Base-by-base conservation (phyloP, 495 filamentous ascomycete genomes). In the Chaetomium tenue region DNA sequence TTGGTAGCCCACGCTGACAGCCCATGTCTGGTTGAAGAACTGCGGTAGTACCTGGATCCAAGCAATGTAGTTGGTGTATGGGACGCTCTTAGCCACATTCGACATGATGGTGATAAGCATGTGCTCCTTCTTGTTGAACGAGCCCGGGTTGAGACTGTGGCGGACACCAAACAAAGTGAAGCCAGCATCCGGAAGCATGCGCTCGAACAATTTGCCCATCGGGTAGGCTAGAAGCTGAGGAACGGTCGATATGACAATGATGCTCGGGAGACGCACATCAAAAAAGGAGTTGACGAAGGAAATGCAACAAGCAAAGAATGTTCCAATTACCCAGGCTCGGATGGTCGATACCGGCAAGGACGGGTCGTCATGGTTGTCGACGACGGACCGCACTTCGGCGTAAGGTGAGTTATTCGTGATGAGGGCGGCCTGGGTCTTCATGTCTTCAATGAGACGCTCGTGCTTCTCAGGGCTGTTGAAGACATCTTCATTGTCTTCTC, bases 101-200 rank as follows among this genome's bases (percentile, higher is more conserved):
- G 78, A 70, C 76, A 80, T 79, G 71, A 80, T 77, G 61, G 78
- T 78, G 67, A 83, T 81, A 30, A 84, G 67, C 72, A 81, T 81
- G 67, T 84, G 81, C 59, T 84, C 81, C 63, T 84, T 84, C 44
- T 76, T 74, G 66, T 78, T 81, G 72, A 82, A 84, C 33, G 74
- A 78, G 22, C 79, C 81, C 0, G 81, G 80, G 65, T 84, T 84
- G 5, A 80, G 66, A 60, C 71, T 75, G 48, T 76, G 72, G 25
- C 75, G 67, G 5, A 67, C 68, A 7, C 78, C 78, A 48, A 72
- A 74, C 30, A 78, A 26, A 23, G 75, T 78, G 63, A 80, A 69
- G 62, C 75, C 74, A 9, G 58, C 61, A 54, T 80, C 74, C 0
- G 78, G 78, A 20, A 80, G 72, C 12, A 66, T 51, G 18, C 65